These are phyloP conservation scores for Elsinoe necatrix DNA, from an alignment of 2,329 filamentous ascomycete species.

Conservation along the genomic window DNA sequence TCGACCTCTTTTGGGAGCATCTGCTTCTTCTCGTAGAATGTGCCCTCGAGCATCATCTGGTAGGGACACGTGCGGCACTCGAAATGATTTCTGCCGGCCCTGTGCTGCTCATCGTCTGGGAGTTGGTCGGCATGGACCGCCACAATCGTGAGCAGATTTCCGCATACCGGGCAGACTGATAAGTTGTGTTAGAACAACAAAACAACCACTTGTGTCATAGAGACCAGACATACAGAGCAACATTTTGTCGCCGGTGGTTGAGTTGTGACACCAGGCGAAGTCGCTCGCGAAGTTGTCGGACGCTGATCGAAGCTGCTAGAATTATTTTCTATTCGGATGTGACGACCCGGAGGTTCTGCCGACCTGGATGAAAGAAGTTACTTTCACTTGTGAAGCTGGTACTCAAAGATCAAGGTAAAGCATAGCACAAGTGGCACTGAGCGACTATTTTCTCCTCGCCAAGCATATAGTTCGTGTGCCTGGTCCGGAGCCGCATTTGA, in stretches of 20 bases:
- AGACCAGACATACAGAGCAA: not conserved
- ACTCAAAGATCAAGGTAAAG: too few relatives aligned
- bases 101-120: slow-evolving; percentile 32
- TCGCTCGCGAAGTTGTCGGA: too few relatives aligned
- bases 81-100: slow-evolving; percentile 61
- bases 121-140: slow-evolving; percentile 31
- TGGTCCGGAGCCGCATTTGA: not conserved
- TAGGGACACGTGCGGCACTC: slow-evolving; percentile 95
- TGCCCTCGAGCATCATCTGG: slow-evolving; percentile 70
- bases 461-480: slow-evolving; percentile 6
- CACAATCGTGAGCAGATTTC: slow-evolving; percentile 73
- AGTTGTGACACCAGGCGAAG: too few relatives aligned
- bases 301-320: too few relatives aligned
- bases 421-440: not conserved
- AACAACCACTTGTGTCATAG: not conserved
- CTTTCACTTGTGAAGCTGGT: too few relatives aligned
- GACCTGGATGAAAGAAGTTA: too few relatives aligned
- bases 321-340: too few relatives aligned
- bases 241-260: not conserved
- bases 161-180: slow-evolving; percentile 74
- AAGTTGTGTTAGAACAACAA: not conserved
- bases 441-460: not conserved
- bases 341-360: too few relatives aligned
- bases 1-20: slow-evolving; percentile 84
- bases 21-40: slow-evolving; percentile 69